phyloP scores from a whole-genome alignment of 768 basidiomycete genomes.

The Boletus pseudo-olivaceus region DNA sequence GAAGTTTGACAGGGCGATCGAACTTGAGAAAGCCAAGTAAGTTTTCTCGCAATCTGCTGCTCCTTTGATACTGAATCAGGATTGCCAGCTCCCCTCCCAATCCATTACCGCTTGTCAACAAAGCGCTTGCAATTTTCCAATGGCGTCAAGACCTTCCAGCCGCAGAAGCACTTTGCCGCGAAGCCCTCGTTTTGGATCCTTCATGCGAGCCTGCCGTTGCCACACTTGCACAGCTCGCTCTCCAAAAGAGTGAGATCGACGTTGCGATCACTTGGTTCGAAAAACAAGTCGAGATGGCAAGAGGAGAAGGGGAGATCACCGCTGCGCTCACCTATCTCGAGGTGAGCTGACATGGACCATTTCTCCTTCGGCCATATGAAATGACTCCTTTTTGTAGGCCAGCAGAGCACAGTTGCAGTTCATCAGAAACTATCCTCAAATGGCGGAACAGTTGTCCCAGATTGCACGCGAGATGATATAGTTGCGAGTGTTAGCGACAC shows the following conservation, averaged over 20 bases:
- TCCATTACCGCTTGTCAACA: slow-evolving; percentile 94
- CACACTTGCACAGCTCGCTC: slow-evolving; percentile 86
- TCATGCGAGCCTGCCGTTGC: slow-evolving; percentile 97
- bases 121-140: slow-evolving; percentile 94
- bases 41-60: slow-evolving; percentile 8
- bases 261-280: slow-evolving; percentile 85
- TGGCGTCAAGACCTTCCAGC: slow-evolving; percentile 86
- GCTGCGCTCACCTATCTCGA: slow-evolving; percentile 76
- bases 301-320: slow-evolving; percentile 86
- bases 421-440: slow-evolving; percentile 75
- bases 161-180: slow-evolving; percentile 81
- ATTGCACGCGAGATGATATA: slow-evolving; percentile 42
- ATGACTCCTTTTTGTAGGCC: slow-evolving; percentile 49
- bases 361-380: neutral
- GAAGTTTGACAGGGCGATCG: slow-evolving; percentile 89
- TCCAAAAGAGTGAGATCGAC: slow-evolving; percentile 89
- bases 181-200: slow-evolving; percentile 84
- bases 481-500: neutral
- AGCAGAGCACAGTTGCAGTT: slow-evolving; percentile 82
- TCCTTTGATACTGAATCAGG: neutral
- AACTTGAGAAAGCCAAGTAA: slow-evolving; percentile 77
- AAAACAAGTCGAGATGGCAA: slow-evolving; percentile 77
- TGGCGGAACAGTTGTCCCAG: slow-evolving; percentile 64
- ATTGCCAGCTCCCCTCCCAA: slow-evolving; percentile 55
- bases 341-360: slow-evolving; percentile 40